Conservation (phyloP, 495 filamentous ascomycete genomes). For the Venustampulla echinocandica region DNA sequence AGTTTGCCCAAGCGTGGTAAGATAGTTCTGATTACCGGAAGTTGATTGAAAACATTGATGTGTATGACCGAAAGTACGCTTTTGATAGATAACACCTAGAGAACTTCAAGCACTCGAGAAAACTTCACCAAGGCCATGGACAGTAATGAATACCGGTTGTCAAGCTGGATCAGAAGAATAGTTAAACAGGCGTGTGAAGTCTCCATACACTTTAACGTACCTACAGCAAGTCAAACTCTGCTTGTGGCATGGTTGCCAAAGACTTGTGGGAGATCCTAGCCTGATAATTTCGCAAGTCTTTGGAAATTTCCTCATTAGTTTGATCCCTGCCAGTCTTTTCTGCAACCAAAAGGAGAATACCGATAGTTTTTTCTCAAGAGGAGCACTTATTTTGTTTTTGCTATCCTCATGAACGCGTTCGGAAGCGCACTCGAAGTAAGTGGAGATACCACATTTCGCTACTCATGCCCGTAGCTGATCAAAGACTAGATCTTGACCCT, state of each 20-base stretch:
- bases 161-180: no score
- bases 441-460: slow-evolving; percentile 32
- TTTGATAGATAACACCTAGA: slow-evolving; percentile 53
- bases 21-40: slow-evolving; percentile 52
- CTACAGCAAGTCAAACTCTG: slow-evolving; percentile 62
- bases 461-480: slow-evolving; percentile 23
- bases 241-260: slow-evolving; percentile 60
- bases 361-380: slow-evolving; percentile 55
- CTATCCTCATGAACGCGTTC: slow-evolving; percentile 44
- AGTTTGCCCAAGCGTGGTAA: slow-evolving; percentile 68
- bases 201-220: slow-evolving; percentile 72
- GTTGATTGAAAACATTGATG: slow-evolving; percentile 59
- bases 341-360: slow-evolving; percentile 58
- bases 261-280: slow-evolving; percentile 61
- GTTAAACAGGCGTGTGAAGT: no score
- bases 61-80: slow-evolving; percentile 53
- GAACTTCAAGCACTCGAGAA: slow-evolving; percentile 56
- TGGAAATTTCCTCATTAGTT: slow-evolving; percentile 51
- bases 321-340: slow-evolving; percentile 57
- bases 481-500: slow-evolving; percentile 50
- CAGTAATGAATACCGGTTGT: no score
- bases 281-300: slow-evolving; percentile 59
- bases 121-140: slow-evolving; percentile 53
- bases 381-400: slow-evolving; percentile 46
- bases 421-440: slow-evolving; percentile 49